Evolutionary conservation across 345 rosid genomes (phyloP), one percentile per base, ranked within the genome.

Genomic region (Eutrema japonicum): DNA sequence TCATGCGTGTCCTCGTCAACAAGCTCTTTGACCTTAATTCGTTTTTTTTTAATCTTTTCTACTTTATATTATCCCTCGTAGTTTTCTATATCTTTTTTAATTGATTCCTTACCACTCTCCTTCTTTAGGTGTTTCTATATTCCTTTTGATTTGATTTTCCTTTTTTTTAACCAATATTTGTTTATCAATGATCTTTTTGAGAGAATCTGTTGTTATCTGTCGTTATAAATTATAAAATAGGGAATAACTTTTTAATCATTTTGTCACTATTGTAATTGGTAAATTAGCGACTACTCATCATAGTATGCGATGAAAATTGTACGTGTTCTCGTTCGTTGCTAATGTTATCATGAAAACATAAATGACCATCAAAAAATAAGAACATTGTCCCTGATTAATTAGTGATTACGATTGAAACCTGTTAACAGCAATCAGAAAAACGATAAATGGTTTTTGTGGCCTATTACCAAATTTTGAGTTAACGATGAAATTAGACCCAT

Each of bases 1-100:
- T 61, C 79, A 68, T 68, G 74, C 74, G 64, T 75, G 73, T 75
- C 73, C 62, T 74, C 68, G 16, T 66, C 72, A 41, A 58, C 22
- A 75, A 68, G 8, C 78, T 53, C 74, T 68, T 68, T 68, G 74
- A 75, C 79, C 57, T 75, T 18, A 18, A 18, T 18, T 59, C 54
- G 33, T 30, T 68, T 45, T 68, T 45, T 12, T 30, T 32, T 1
- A 26, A 56, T 73, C 50, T 66, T 74, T 67, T 41, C 14, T 12
- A 62, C 79, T 61, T 75, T 68, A 53, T 43, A 73, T 36, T 37
- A 73, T 64, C 64, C 71, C 71, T 73, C 58, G 65, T 64, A 45
- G 49, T 45, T 73, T 75, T 68, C 55, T 60, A n/a, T 41, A 58
- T 67, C 62, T 75, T 68, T 56, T 42, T 33, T 16, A 51, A 22